Evolutionary conservation across 257 asterid genomes (phyloP).

Genomic region (Nicotiana attenuata): DNA sequence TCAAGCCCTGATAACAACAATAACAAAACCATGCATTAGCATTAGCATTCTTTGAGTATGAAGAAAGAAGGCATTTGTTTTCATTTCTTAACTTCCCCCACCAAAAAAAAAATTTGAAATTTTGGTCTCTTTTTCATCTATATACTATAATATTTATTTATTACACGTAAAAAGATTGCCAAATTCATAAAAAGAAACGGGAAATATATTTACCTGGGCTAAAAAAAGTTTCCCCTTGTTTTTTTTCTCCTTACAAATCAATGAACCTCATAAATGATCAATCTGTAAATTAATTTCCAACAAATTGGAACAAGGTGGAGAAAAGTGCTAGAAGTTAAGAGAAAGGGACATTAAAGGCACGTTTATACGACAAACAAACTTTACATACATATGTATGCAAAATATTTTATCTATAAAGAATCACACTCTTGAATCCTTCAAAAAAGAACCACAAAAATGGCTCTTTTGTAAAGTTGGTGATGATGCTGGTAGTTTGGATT

Average conservation of each 20-base stretch:
- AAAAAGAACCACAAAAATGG: not conserved
- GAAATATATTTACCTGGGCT: not conserved
- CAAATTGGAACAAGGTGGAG: not conserved
- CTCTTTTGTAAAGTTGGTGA: constrained; percentile 1
- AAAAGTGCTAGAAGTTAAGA: not conserved
- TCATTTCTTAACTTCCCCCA: not conserved
- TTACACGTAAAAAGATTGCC: not conserved
- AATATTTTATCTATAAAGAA: not conserved
- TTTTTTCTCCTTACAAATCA: not conserved
- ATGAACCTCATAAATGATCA: not conserved
- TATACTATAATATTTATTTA: not conserved
- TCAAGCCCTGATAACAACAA: not conserved
- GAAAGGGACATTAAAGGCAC: not conserved
- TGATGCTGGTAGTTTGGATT: not conserved
- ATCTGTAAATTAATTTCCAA: not conserved
- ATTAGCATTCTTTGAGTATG: not conserved
- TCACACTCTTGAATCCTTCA: not conserved
- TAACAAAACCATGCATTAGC: not conserved
- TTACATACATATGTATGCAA: not conserved
- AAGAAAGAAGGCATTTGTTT: not conserved
- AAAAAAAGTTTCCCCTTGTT: not conserved
- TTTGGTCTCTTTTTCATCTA: not conserved
- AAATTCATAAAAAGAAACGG: not conserved
- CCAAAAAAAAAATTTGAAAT: not conserved
- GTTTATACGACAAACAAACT: not conserved